Evolutionary conservation across 139 green algal species (phyloP).

Genomic region (Prasinococcaceae sp.): DNA sequence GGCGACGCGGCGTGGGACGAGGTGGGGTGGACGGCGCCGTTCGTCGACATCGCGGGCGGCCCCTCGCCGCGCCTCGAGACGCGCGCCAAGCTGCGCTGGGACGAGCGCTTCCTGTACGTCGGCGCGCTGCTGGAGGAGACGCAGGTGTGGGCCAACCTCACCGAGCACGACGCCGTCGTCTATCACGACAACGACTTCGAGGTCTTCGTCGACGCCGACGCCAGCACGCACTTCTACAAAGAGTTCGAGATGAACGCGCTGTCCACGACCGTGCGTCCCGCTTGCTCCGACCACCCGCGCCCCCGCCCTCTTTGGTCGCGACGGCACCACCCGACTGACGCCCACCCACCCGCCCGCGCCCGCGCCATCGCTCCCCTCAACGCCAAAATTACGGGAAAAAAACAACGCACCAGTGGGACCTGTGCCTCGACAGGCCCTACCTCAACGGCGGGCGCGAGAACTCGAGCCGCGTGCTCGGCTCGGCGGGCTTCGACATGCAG

Average conservation of each 20-base stretch:
- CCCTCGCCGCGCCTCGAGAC: background rate
- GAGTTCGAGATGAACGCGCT: constrained; percentile 4
- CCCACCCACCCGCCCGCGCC: too few relatives aligned
- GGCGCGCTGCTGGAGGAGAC: constrained; percentile 1
- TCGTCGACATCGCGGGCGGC: background rate
- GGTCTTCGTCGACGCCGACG: background rate
- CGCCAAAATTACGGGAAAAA: too few relatives aligned
- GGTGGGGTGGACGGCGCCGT: background rate
- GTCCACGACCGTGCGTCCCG: too few relatives aligned
- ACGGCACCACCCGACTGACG: too few relatives aligned
- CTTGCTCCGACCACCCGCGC: too few relatives aligned
- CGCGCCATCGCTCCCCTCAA: too few relatives aligned
- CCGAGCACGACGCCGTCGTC: background rate
- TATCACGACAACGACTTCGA: constrained; percentile 8
- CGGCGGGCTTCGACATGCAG: background rate
- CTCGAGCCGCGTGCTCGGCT: background rate
- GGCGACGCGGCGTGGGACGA: background rate
- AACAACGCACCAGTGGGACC: too few relatives aligned
- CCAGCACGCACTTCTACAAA: constrained; percentile 1
- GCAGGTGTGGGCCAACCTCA: constrained; percentile 2
- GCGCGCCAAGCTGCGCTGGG: background rate
- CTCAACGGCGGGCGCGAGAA: background rate
- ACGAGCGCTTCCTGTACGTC: background rate
- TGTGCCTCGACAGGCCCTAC: constrained; percentile 4
- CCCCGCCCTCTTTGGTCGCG: too few relatives aligned